Base-by-base conservation (phyloP, 2,329 filamentous ascomycete genomes). In the Dactylellina cionopaga region DNA sequence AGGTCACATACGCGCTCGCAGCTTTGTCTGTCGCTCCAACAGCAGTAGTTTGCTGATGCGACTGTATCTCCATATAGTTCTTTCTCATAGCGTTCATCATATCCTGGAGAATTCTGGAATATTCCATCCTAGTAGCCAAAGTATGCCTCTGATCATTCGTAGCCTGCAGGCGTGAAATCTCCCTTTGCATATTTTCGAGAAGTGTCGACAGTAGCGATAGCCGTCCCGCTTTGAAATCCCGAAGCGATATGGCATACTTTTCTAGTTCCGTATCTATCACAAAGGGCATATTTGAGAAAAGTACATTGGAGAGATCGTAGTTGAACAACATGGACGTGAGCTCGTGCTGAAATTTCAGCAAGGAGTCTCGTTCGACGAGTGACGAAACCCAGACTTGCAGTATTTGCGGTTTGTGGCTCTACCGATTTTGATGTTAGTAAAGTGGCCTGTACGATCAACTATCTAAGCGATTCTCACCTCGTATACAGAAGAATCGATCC, bases 1-100 rank as follows among this genome's bases (percentile, higher is more conserved):
- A 89, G 7, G 84, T 81, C 5, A 88, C 85, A 76, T 89, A 89
- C 5, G 24, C 22, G 17, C 15, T 41, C 2, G 15, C 37, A n/a
- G 22, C n/a, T 9, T 37, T 29, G 11, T 10, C 1, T 24, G 15
- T 27, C 3, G 33, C 11, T 35, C 13, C 27, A 2, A 41, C 39
- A 31, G 19, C 7, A 10, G 41, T 37, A 24, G 2, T 82, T 24
- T 78, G 76, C 24, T 78, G 75, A 10, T 47, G 17, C 0, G 24
- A 15, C 9, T 65, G 29, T 25, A 87, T 80, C 69, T 87, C 85
- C 65, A 84, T 82, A 69, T 88, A 89, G 66, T 88, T 88, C 35
- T 79, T 80, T 76, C 86, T 87, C 86, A 89, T 88, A 1, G 84
- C 81, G 5, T 79, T 79, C 87, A 89, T 89, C 68, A 88, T 77